Conservation (phyloP, 768 basidiomycete species). For the Termitomyces sp. region DNA sequence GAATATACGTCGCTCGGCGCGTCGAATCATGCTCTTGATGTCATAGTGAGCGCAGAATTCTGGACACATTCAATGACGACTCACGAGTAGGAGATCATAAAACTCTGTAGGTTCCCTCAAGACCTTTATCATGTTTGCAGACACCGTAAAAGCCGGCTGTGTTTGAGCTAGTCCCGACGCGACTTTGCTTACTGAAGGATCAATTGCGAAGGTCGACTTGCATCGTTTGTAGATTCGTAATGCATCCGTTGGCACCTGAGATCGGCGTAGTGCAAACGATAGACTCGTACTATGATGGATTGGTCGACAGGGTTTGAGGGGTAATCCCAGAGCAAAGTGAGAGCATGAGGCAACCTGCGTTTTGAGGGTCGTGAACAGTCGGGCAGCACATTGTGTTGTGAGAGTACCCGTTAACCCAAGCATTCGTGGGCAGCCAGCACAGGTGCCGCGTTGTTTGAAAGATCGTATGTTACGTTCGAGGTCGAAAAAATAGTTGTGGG, state of each 20-base stretch:
- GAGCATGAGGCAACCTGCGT: not conserved
- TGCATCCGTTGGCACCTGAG: not conserved
- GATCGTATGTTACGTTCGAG: not conserved
- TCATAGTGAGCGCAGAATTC: not conserved
- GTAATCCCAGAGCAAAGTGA: not conserved
- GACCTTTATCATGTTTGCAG: constrained; percentile 45
- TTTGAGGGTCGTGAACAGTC: constrained; percentile 2
- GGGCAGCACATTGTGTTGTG: constrained; percentile 2
- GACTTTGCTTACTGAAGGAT: constrained; percentile 33
- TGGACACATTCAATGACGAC: constrained; percentile 15
- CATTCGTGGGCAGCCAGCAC: not conserved
- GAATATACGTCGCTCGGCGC: constrained; percentile 78
- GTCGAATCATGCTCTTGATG: constrained; percentile 59
- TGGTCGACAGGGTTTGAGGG: not conserved
- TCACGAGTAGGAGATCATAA: constrained; percentile 44
- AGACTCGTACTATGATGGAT: not conserved
- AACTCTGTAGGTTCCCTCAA: constrained; percentile 57
- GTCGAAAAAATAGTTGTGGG: not conserved
- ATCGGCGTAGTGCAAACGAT: not conserved
- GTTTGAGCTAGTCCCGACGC: constrained; percentile 26
- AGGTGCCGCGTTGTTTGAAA: not conserved
- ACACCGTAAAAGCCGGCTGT: constrained; percentile 46
- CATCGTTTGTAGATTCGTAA: constrained; percentile 13
- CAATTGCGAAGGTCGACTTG: constrained; percentile 20
- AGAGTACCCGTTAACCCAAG: constrained; percentile 4